These are phyloP conservation scores for Termitomyces sp. DNA, from an alignment of 1,284 basidiomycete species.

Conservation along the genomic window DNA sequence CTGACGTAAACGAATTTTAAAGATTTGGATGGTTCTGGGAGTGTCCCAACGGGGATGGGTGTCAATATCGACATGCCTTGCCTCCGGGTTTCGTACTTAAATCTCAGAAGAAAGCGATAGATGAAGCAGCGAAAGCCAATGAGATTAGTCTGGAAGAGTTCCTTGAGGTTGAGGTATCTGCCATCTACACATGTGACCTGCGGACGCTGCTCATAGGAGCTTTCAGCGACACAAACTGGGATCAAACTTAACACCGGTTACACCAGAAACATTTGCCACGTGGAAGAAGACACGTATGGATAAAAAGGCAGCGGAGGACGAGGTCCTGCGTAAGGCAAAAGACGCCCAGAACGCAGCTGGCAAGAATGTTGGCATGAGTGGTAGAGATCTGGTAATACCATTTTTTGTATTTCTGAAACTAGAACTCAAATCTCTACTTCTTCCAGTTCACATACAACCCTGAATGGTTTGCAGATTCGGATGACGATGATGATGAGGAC, in stretches of 20 bases:
- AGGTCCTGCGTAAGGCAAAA: slow-evolving; percentile 82
- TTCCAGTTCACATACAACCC: slow-evolving; percentile 90
- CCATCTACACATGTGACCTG: slow-evolving; percentile 5
- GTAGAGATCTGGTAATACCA: slow-evolving; percentile 79
- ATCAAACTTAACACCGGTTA: slow-evolving; percentile 91
- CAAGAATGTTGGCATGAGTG: slow-evolving; percentile 91
- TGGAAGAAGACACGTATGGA: slow-evolving; percentile 95
- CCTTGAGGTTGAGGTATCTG: slow-evolving; percentile 90
- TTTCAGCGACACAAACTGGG: slow-evolving; percentile 90
- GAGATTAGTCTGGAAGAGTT: slow-evolving; percentile 95
- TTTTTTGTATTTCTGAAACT: slow-evolving; percentile 7
- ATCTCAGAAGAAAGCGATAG: slow-evolving; percentile 82
- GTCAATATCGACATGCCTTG: slow-evolving; percentile 93
- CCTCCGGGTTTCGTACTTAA: slow-evolving; percentile 95
- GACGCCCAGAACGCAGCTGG: slow-evolving; percentile 81
- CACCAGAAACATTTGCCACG: slow-evolving; percentile 83
- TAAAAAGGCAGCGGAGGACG: slow-evolving; percentile 87
- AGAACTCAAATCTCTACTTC: slow-evolving; percentile 3
- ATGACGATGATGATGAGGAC: slow-evolving; percentile 70
- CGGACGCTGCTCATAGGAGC: not conserved
- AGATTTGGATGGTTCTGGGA: slow-evolving; percentile 94
- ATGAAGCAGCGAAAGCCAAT: slow-evolving; percentile 84
- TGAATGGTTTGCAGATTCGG: slow-evolving; percentile 83
- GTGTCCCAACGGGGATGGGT: slow-evolving; percentile 82
- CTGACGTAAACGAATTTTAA: slow-evolving; percentile 1